Percentiles rank a stretch among this genome's conserved stretches.
These are phyloP conservation scores for Parmelia sp. DNA, from an alignment of 495 filamentous ascomycete species.

Conservation along the genomic window DNA sequence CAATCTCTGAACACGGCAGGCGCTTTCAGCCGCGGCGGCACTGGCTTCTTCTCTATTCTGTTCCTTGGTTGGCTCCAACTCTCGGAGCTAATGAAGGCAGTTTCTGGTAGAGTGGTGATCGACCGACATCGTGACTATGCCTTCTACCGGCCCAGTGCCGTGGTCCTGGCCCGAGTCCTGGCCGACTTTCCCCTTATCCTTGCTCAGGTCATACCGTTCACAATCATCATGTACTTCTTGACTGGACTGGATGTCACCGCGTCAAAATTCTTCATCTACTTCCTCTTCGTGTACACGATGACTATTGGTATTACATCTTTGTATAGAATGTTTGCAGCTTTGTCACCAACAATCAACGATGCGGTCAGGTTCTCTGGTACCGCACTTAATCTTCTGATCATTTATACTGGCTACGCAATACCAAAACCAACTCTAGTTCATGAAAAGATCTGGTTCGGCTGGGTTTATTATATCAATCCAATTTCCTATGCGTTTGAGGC, in stretches of 20 bases:
- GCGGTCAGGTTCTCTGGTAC: conserved; percentile 66
- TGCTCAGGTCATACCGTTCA: conserved; percentile 56
- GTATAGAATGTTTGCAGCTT: conserved; percentile 70
- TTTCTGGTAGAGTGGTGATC: conserved; percentile 57
- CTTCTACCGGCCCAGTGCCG: conserved; percentile 73
- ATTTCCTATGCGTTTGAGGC: conserved; percentile 67
- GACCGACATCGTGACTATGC: conserved; percentile 63
- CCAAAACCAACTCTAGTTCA: conserved; percentile 58
- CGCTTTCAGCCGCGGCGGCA: conserved; percentile 62
- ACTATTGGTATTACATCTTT: conserved; percentile 62
- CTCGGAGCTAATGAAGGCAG: conserved; percentile 53
- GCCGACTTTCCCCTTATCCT: conserved; percentile 63
- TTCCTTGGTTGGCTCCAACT: conserved; percentile 73
- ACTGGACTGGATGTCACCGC: conserved; percentile 55
- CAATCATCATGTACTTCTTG: conserved; percentile 65
- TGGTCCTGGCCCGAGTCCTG: conserved; percentile 60
- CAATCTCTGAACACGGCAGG: conserved; percentile 57
- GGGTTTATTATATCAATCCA: conserved; percentile 70
- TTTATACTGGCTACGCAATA: conserved; percentile 78
- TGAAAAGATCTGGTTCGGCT: conserved; percentile 68
- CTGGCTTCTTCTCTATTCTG: conserved; percentile 66
- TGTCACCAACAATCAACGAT: conserved; percentile 66
- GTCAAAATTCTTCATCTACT: conserved; percentile 68
- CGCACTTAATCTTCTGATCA: conserved; percentile 57
- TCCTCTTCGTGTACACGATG: conserved; percentile 62